phyloP scores from a whole-genome alignment of 108 stramenopile species.

The Licmophora abbreviata region DNA sequence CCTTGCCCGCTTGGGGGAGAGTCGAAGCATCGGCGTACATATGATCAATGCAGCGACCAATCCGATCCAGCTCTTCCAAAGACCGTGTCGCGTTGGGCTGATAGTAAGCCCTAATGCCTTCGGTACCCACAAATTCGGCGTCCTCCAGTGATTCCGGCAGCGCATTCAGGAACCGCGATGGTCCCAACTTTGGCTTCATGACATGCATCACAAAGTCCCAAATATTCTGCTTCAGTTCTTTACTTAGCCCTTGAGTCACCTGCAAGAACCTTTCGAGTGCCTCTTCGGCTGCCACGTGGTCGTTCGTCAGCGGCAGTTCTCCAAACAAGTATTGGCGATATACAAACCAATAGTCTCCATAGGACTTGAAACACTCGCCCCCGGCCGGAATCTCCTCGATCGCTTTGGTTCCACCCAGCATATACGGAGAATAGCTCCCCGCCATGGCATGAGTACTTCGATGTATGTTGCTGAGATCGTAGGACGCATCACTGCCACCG shows the following conservation, averaged over 20 bases:
- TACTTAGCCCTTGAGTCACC: slow-evolving; percentile 9
- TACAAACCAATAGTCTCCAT: slow-evolving; percentile 59
- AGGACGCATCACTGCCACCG: slow-evolving; percentile 1
- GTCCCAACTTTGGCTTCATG: neutral
- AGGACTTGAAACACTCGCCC: slow-evolving; percentile 55
- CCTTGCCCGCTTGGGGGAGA: slow-evolving; percentile 48
- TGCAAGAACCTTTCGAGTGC: slow-evolving; percentile 10
- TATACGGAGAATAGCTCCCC: slow-evolving; percentile 32
- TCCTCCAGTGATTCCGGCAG: neutral
- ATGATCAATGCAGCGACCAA: slow-evolving; percentile 40
- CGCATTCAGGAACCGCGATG: neutral
- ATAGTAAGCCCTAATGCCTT: neutral
- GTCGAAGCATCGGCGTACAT: slow-evolving; percentile 29
- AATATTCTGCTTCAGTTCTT: slow-evolving; percentile 4
- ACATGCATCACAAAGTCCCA: neutral
- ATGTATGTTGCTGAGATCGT: slow-evolving; percentile 15
- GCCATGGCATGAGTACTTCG: slow-evolving; percentile 35
- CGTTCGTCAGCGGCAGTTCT: slow-evolving; percentile 13
- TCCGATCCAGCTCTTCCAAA: neutral
- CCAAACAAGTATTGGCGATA: slow-evolving; percentile 19
- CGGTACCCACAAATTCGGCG: neutral
- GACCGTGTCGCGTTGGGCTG: slow-evolving; percentile 1
- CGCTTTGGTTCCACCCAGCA: slow-evolving; percentile 14
- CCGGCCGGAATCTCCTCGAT: slow-evolving; percentile 34
- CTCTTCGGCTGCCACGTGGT: slow-evolving; percentile 17